phyloP scores from a whole-genome alignment of 2,329 filamentous ascomycete species.

The Colletotrichum trifolii region DNA sequence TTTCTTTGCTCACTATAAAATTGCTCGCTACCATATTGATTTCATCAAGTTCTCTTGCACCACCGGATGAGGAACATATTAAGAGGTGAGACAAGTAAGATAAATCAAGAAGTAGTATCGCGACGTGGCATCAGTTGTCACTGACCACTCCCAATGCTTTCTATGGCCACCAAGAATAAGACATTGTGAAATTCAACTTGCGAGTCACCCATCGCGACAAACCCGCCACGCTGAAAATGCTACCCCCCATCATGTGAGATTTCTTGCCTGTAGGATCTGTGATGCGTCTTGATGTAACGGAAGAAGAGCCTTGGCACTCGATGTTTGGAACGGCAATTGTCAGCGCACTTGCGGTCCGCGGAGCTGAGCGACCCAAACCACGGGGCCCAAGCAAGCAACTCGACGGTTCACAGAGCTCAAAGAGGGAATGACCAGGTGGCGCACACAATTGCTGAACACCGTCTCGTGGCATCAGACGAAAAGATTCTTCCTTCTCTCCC shows the following conservation, averaged over 20 bases:
- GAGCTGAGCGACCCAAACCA: not conserved
- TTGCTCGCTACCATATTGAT: too few species aligned
- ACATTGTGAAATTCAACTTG: too few species aligned
- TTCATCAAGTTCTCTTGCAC: too few species aligned
- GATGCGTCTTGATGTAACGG: constrained; percentile 12
- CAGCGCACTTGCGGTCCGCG: not conserved
- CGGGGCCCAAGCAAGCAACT: not conserved
- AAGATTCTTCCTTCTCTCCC: not conserved
- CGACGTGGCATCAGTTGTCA: too few species aligned
- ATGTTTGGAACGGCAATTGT: not conserved
- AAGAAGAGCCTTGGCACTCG: constrained; percentile 23
- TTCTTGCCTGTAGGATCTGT: constrained; percentile 1
- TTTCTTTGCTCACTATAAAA: too few species aligned
- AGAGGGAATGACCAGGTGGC: not conserved
- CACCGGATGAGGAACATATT: too few species aligned
- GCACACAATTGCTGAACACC: not conserved
- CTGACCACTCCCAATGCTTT: too few species aligned
- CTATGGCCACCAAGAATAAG: too few species aligned
- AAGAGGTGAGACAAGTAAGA: too few species aligned
- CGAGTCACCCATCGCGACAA: not conserved
- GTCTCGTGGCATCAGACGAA: not conserved
- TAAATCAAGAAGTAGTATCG: too few species aligned
- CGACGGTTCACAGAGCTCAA: not conserved
- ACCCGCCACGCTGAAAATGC: not conserved
- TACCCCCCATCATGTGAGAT: not conserved